phyloP scores from a whole-genome alignment of 2,329 filamentous ascomycete species.

The Aureobasidium sp. region DNA sequence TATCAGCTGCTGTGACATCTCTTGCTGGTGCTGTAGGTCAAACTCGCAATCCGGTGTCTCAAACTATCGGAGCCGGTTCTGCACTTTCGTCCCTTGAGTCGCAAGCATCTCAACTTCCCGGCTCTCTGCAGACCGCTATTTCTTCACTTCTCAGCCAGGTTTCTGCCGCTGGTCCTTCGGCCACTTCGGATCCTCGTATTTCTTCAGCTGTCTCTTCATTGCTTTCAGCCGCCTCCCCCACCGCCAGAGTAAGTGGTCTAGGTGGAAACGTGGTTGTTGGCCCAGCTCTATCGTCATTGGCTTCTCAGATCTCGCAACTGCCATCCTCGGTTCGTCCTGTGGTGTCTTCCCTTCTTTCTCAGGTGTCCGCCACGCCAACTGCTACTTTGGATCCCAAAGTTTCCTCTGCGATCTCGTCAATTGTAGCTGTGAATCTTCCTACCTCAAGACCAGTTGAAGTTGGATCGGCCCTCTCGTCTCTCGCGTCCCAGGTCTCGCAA shows the following conservation, averaged over 20 bases:
- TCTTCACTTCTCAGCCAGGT: neutral
- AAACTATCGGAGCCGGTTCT: neutral
- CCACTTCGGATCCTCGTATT: neutral
- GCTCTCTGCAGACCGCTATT: neutral
- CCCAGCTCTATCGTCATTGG: neutral
- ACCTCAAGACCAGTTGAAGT: too few relatives aligned
- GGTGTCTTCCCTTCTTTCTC: neutral
- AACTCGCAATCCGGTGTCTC: neutral
- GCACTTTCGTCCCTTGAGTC: neutral
- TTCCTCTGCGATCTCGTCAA: neutral
- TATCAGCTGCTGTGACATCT: neutral
- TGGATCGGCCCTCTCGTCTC: too few relatives aligned
- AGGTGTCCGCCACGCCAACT: neutral
- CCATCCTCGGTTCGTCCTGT: neutral
- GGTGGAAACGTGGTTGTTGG: neutral
- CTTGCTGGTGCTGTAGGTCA: neutral
- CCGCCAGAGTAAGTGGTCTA: neutral
- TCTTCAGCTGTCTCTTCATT: neutral
- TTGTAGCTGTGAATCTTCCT: neutral
- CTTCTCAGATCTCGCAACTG: neutral
- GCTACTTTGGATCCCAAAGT: neutral
- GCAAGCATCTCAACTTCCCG: neutral
- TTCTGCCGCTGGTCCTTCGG: neutral
- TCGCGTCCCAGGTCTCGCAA: too few relatives aligned
- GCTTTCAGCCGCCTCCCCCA: neutral